Evolutionary conservation across 2,329 filamentous ascomycete genomes (phyloP), one percentile per base, ranked within the genome.

Genomic region (Talaromyces funiculosus): DNA sequence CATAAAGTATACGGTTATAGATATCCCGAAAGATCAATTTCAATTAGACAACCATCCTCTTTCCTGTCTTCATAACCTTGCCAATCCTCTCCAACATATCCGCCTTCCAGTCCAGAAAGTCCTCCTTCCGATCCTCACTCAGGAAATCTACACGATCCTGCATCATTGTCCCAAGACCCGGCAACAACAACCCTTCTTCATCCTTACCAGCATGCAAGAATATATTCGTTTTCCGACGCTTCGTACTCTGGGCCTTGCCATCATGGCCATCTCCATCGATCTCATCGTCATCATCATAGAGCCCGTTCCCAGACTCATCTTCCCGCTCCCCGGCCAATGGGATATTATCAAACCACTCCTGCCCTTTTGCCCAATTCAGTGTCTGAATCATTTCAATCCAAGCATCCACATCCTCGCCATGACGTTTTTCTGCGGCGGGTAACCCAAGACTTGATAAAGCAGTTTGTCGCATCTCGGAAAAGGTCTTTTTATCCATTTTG

Each of bases 281-380:
- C 9, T 72, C 70, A 43, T 67, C 68, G n/a, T 72, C 74, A 24
- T 75, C 73, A 2, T 71, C 73, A 26, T 69, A 71, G 40, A 54
- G 26, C 12, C 37, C 60, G 33, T 59, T 40, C 14, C 69, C 67
- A n/a, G 70, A 68, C 4, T 68, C 71, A 43, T 75, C 72, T 40
- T 72, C 68, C 9, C 74, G 61, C 24, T 71, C 73, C 3, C 67
- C 74, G 7, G 73, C 73, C 63, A 67, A 67, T 7, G 76, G 75
- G 45, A 80, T 80, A 64, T 89, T 85, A 29, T 80, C 75, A 62
- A 89, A 90, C 88, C 88, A 90, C 67, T 90, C 86, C 56, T 82
- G 71, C 3, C 71, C 87, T 80, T 83, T 79, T 18, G 82, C 74
- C 77, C 80, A 83, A 1, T 71, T 71, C 22, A 75, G 72, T 20